Conservation (phyloP, 805 yeast species). For the Lipomyces orientalis region DNA sequence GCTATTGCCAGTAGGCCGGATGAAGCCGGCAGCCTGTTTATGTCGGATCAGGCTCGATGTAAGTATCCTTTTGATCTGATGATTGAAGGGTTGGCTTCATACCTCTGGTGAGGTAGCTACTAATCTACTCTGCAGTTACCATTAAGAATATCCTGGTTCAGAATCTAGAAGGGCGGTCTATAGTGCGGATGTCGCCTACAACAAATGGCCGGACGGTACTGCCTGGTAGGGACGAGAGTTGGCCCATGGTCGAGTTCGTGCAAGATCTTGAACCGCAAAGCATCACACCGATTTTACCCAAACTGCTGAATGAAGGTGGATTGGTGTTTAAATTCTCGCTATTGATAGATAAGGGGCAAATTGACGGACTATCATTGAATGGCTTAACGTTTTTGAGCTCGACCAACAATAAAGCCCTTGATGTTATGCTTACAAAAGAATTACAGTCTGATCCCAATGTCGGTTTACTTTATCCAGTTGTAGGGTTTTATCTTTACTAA, state of each 20-base stretch:
- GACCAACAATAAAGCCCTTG: constrained; percentile 40
- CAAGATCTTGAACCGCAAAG: constrained; percentile 29
- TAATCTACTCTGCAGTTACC: constrained; percentile 6
- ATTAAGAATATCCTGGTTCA: constrained; percentile 16
- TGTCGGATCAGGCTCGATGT: constrained; percentile 30
- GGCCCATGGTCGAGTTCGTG: constrained; percentile 30
- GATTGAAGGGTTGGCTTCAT: neutral
- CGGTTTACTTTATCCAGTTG: constrained; percentile 1
- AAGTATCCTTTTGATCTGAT: constrained; percentile 10
- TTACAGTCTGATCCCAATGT: constrained; percentile 42
- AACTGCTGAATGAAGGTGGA: constrained; percentile 23
- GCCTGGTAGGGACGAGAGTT: constrained; percentile 11
- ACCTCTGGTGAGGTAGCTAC: too few species aligned
- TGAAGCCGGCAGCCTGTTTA: constrained; percentile 24
- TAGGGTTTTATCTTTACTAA: constrained; percentile 36
- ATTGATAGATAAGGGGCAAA: constrained; percentile 8
- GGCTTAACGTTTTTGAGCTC: constrained; percentile 47
- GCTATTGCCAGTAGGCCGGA: constrained; percentile 31
- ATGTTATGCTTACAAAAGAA: constrained; percentile 45
- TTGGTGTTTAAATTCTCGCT: constrained; percentile 23
- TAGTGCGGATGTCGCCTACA: constrained; percentile 13
- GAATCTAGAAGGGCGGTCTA: constrained; percentile 10
- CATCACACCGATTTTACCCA: constrained; percentile 28
- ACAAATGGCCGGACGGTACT: constrained; percentile 14
- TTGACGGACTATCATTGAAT: constrained; percentile 24